Conservation (phyloP, 768 basidiomycete genomes). For the Suillus ampliporus region DNA sequence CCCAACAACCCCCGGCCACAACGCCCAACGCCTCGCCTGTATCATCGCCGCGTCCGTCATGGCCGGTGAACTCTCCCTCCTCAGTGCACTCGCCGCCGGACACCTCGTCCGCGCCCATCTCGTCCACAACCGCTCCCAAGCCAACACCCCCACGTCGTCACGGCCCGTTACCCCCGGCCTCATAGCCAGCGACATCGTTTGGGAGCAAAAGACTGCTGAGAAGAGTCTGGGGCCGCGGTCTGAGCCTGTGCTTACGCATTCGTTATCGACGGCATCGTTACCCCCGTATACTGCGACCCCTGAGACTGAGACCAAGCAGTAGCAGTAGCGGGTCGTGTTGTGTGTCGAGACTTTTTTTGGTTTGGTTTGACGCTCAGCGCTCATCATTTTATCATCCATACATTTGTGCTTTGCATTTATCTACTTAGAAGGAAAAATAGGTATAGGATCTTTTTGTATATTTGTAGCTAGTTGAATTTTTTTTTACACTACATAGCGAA, state of each 20-base stretch:
- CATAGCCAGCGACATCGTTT: constrained; percentile 24
- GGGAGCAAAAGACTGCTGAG: constrained; percentile 27
- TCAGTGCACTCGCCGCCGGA: constrained; percentile 93
- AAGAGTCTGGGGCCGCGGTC: constrained; percentile 13
- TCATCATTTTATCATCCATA: constrained; percentile 13
- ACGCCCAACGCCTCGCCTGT: constrained; percentile 88
- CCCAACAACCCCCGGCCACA: constrained; percentile 82
- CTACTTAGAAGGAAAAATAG: constrained; percentile 10
- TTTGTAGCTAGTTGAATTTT: constrained; percentile 7
- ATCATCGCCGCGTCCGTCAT: constrained; percentile 93
- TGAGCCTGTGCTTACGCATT: constrained; percentile 34
- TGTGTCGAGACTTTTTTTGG: background rate
- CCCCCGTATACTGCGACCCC: constrained; percentile 44
- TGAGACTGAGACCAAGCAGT: constrained; percentile 31
- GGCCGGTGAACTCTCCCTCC: constrained; percentile 94
- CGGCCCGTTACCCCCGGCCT: constrained; percentile 65
- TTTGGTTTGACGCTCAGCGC: background rate
- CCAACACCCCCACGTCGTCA: constrained; percentile 75
- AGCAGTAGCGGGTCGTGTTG: constrained; percentile 1
- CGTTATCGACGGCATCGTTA: constrained; percentile 45
- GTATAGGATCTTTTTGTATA: constrained; percentile 4
- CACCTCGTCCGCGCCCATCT: constrained; percentile 94
- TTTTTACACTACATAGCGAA: background rate
- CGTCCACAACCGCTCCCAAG: constrained; percentile 86
- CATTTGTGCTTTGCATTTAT: too few relatives aligned